Base-by-base conservation (phyloP, 2,329 filamentous ascomycete species). In the Claviceps cyperi region DNA sequence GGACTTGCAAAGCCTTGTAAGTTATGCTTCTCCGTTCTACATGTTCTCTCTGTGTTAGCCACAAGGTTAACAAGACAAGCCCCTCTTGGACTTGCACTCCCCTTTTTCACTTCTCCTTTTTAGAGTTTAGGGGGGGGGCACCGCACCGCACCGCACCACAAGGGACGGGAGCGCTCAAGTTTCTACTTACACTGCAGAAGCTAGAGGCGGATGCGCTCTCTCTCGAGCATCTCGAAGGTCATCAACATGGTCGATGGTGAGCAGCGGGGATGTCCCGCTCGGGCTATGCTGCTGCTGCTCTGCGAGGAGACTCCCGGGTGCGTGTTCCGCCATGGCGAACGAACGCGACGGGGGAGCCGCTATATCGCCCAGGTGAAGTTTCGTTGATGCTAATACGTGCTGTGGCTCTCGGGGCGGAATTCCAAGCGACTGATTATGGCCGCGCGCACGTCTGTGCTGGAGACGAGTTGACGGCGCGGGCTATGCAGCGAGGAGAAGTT, bases 1-100 rank as follows among this genome's bases (percentile, higher is more conserved):
- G 76, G 77, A 53, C 76, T 80, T 49, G 71, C 67, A 57, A 68
- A 77, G 48, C 66, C 63, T 41, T 62, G 60, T 32, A 65, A 52
- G 43, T 62, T 57, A 19, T 66, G 60, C 37, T 70, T 69, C 19
- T 73, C 69, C 47, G 73, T 71, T 48, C 73, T 77, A 55, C 19
- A 9, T 36, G 2, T 32, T 22, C 7, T 7, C 11, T 14, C 4
- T 21, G 46, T 32, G 11, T 47, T 17, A 47, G 21, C 5, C 24
- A 17, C n/a, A 19, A 24, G 7, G 5, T 35, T 3, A 14, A 22
- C 46, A n/a, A 6, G 14, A 32, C 28, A 32, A 32, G 3, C 28
- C 28, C 28, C 28, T 9, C 28, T 32, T 11, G 9, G 9, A 32
- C 24, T 28, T 2, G 7, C 21, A 7, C 2, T 7, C 24, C 24